A percentile compares a stretch with the other conserved stretches of the same genome.
Evolutionary conservation across 768 basidiomycete species (phyloP).

Genomic region (Boletus barrowsii): DNA sequence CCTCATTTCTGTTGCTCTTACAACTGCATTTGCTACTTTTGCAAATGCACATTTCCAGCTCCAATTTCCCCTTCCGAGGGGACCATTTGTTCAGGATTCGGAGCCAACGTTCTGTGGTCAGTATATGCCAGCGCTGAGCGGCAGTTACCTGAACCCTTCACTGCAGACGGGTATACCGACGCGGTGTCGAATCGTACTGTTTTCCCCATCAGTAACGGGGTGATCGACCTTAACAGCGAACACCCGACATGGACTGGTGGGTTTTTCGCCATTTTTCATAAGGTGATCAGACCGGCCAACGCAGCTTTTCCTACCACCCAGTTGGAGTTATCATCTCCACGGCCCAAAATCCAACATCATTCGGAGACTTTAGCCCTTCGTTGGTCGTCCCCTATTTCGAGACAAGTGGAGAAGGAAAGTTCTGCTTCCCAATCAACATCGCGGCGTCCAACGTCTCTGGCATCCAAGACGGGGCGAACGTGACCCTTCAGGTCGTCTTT

Average conservation of each 20-base stretch:
- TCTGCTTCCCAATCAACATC: slow-evolving; percentile 69
- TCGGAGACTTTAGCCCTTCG: slow-evolving; percentile 56
- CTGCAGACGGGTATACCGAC: slow-evolving; percentile 59
- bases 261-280: neutral
- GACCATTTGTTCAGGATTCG: slow-evolving; percentile 56
- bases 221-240: slow-evolving; percentile 63
- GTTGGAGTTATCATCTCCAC: slow-evolving; percentile 58
- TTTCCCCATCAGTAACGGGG: slow-evolving; percentile 65
- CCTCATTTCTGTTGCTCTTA: slow-evolving; percentile 33
- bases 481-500: slow-evolving; percentile 68
- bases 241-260: slow-evolving; percentile 61
- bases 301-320: slow-evolving; percentile 22
- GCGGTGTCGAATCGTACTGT: slow-evolving; percentile 54
- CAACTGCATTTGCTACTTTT: slow-evolving; percentile 38
- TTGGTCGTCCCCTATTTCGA: slow-evolving; percentile 48
- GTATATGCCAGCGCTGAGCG: slow-evolving; percentile 14
- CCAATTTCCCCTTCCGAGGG: slow-evolving; percentile 71
- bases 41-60: slow-evolving; percentile 78
- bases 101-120: slow-evolving; percentile 69
- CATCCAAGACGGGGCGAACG: slow-evolving; percentile 61
- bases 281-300: slow-evolving; percentile 1
- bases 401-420: slow-evolving; percentile 52
- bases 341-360: slow-evolving; percentile 55
- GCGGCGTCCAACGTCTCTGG: slow-evolving; percentile 44
- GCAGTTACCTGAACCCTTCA: neutral